These are phyloP conservation scores for Aspergillus mulundensis DNA, from an alignment of 495 filamentous ascomycete genomes.

Conservation along the genomic window DNA sequence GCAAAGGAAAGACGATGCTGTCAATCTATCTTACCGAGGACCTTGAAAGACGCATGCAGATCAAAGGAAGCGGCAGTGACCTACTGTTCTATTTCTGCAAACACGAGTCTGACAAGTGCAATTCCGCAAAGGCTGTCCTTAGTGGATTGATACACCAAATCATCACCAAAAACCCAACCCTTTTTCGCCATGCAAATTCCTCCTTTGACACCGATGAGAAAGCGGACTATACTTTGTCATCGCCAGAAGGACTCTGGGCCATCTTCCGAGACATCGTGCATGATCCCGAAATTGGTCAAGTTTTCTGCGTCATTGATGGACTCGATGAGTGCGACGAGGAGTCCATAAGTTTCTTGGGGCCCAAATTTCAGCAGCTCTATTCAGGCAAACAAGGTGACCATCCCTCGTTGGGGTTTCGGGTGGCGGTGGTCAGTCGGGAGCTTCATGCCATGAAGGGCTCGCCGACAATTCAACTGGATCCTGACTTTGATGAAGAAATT, in stretches of 20 bases:
- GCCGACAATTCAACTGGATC: background rate
- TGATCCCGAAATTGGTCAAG: conserved; percentile 17
- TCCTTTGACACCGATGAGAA: background rate
- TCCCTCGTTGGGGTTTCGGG: no score
- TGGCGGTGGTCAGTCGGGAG: background rate
- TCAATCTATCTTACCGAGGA: conserved; percentile 42
- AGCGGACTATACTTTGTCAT: background rate
- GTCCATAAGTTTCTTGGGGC: conserved; percentile 17
- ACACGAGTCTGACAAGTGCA: conserved; percentile 42
- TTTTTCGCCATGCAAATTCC: background rate
- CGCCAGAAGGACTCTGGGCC: background rate
- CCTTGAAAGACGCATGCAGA: conserved; percentile 23
- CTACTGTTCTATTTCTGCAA: conserved; percentile 44
- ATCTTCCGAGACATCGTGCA: background rate
- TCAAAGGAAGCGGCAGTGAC: conserved; percentile 9
- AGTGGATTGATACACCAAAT: conserved; percentile 38
- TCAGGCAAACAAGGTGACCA: background rate
- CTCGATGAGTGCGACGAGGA: conserved; percentile 46
- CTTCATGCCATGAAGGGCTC: background rate
- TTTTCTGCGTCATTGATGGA: conserved; percentile 41
- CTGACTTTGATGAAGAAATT: background rate
- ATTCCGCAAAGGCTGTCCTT: conserved; percentile 37
- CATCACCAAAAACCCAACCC: conserved; percentile 10
- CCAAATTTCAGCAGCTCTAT: conserved; percentile 30
- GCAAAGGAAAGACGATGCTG: conserved; percentile 50